Evolutionary conservation across 1,284 basidiomycete species (phyloP).

Genomic region (Earliella scabrosa): DNA sequence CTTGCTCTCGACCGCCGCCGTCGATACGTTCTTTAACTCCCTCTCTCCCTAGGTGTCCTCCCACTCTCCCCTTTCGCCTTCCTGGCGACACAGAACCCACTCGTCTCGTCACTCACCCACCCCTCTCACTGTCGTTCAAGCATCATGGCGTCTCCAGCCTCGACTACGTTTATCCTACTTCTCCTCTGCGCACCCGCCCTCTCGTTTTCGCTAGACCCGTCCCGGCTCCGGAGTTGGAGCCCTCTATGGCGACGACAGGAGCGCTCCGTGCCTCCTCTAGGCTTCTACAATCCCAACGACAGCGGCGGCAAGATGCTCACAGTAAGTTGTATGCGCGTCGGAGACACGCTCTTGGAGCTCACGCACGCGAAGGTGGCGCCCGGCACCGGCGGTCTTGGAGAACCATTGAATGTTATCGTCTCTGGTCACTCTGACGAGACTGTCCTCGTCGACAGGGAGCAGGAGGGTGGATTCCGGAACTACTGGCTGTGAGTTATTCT

Average conservation of each 20-base stretch:
- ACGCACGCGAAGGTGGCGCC: conserved; percentile 34
- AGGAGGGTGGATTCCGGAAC: conserved; percentile 79
- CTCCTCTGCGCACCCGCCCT: conserved; percentile 30
- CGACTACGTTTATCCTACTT: conserved; percentile 26
- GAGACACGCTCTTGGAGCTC: background rate
- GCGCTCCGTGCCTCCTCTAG: conserved; percentile 36
- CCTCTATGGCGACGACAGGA: conserved; percentile 27
- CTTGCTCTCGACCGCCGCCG: conserved; percentile 7
- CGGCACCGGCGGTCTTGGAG: conserved; percentile 78
- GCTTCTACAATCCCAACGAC: conserved; percentile 49
- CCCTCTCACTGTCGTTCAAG: conserved; percentile 24
- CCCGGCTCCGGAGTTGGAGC: conserved; percentile 16
- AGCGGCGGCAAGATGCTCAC: conserved; percentile 53
- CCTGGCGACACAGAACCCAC: conserved; percentile 7
- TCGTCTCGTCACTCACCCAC: background rate
- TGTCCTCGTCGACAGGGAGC: conserved; percentile 68
- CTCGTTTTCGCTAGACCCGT: conserved; percentile 17
- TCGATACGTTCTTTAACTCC: conserved; percentile 21
- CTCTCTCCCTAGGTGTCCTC: background rate
- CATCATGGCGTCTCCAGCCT: conserved; percentile 32
- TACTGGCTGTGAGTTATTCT: conserved; percentile 62
- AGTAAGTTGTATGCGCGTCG: conserved; percentile 34
- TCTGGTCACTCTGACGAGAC: conserved; percentile 78
- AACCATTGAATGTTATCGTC: conserved; percentile 90
- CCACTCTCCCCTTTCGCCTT: conserved; percentile 1